A percentile compares a stretch with the other conserved stretches of the same genome.
Evolutionary conservation across 2,329 filamentous ascomycete genomes (phyloP).

Genomic region (Colletotrichum tofieldiae): DNA sequence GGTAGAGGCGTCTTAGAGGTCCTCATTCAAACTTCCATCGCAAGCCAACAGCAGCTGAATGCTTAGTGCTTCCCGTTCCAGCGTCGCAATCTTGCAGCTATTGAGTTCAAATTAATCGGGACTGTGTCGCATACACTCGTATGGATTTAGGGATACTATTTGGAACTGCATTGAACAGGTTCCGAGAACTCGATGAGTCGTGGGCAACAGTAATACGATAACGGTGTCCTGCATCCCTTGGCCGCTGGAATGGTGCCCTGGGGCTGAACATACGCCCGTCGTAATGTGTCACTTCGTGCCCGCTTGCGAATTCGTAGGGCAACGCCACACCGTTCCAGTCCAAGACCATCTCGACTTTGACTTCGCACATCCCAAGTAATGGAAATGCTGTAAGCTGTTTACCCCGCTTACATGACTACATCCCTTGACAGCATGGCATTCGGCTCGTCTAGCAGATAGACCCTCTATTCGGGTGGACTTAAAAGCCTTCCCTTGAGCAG

Average conservation of each 20-base stretch:
- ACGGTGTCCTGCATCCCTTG: not conserved
- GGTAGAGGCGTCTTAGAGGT: not conserved
- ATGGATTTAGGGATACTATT: not conserved
- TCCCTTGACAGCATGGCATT: not conserved
- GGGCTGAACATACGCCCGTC: not conserved
- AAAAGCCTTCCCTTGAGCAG: not conserved
- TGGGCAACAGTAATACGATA: not conserved
- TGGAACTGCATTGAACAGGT: not conserved
- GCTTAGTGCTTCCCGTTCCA: not conserved
- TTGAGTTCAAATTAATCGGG: not conserved
- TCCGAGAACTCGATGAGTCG: not conserved
- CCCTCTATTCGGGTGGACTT: no score
- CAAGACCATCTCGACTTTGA: not conserved
- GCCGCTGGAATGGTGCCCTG: no score
- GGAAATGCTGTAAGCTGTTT: not conserved
- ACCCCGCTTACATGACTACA: not conserved
- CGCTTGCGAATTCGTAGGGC: not conserved
- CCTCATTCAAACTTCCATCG: no score
- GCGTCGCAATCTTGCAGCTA: not conserved
- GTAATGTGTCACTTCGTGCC: not conserved
- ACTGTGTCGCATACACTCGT: not conserved
- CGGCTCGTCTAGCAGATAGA: not conserved
- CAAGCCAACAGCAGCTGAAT: not conserved
- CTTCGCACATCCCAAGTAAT: not conserved
- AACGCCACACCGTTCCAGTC: constrained; percentile 16